Evolutionary conservation across 768 basidiomycete genomes (phyloP).

Genomic region (Macrolepiota albuminosa): DNA sequence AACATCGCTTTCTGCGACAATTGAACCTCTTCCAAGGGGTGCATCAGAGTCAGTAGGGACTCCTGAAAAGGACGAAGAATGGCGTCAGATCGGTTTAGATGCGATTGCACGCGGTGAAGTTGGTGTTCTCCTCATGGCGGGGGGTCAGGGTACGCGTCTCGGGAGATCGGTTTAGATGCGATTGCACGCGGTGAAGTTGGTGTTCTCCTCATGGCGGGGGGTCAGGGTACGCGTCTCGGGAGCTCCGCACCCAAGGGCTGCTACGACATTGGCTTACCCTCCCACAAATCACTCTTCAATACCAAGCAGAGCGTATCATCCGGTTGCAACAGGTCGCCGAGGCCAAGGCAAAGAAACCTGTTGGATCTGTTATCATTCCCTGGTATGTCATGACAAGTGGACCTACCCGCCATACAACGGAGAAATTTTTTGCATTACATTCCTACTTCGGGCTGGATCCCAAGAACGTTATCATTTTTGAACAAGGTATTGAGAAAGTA

Average conservation of each 20-base stretch:
- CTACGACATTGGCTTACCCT: slow-evolving; percentile 94
- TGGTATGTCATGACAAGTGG: slow-evolving; percentile 99
- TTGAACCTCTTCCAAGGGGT: slow-evolving; percentile 78
- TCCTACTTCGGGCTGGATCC: slow-evolving; percentile 76
- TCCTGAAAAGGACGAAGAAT: slow-evolving; percentile 57
- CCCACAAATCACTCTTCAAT: slow-evolving; percentile 93
- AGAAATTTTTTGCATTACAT: slow-evolving; percentile 75
- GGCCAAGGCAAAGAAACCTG: slow-evolving; percentile 42
- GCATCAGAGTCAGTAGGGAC: slow-evolving; percentile 61
- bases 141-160: slow-evolving; percentile 93
- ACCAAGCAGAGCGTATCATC: slow-evolving; percentile 94
- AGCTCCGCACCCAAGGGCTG: slow-evolving; percentile 94
- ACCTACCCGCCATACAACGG: slow-evolving; percentile 85
- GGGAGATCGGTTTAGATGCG: slow-evolving; percentile 85
- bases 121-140: slow-evolving; percentile 96
- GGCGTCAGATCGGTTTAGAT: slow-evolving; percentile 73
- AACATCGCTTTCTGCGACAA: slow-evolving; percentile 34
- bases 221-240: slow-evolving; percentile 93
- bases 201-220: slow-evolving; percentile 97
- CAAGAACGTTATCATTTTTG: slow-evolving; percentile 87
- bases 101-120: slow-evolving; percentile 82
- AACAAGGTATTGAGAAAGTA: slow-evolving; percentile 68
- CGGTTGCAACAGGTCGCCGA: slow-evolving; percentile 78
- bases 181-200: slow-evolving; percentile 81
- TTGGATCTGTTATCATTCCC: slow-evolving; percentile 68